Evolutionary conservation across 2,329 filamentous ascomycete species (phyloP).

Genomic region (Lachnellula hyalina): DNA sequence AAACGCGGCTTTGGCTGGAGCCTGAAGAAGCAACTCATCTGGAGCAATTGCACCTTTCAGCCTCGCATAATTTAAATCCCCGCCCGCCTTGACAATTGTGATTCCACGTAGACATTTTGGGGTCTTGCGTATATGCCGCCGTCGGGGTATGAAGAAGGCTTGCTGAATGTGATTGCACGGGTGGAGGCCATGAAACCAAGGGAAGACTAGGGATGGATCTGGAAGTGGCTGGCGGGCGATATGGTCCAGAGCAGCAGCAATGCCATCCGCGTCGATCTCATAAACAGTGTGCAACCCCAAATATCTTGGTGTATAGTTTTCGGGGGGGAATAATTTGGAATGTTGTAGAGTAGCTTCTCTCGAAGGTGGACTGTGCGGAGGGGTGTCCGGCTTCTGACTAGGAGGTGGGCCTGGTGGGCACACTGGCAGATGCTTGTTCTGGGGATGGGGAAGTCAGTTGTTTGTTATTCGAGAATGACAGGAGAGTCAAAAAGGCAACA

Average conservation of each 20-base stretch:
- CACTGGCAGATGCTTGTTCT: slow-evolving; percentile 74
- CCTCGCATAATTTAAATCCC: slow-evolving; percentile 66
- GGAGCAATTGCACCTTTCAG: slow-evolving; percentile 84
- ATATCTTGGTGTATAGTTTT: slow-evolving; percentile 50
- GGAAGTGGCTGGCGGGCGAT: slow-evolving; percentile 75
- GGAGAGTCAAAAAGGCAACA: no score
- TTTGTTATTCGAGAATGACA: no score
- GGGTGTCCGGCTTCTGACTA: slow-evolving; percentile 51
- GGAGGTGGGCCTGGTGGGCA: slow-evolving; percentile 74
- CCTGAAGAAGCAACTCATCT: slow-evolving; percentile 65
- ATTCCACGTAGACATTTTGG: slow-evolving; percentile 75
- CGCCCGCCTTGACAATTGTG: slow-evolving; percentile 83
- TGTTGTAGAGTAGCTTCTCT: slow-evolving; percentile 50
- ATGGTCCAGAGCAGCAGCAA: slow-evolving; percentile 71
- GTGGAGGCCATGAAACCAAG: slow-evolving; percentile 93
- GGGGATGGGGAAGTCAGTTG: slow-evolving; percentile 1
- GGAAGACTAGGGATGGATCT: slow-evolving; percentile 80
- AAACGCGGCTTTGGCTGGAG: slow-evolving; percentile 48
- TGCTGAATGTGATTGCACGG: slow-evolving; percentile 84
- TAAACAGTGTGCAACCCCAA: slow-evolving; percentile 58
- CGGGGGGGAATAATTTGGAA: slow-evolving; percentile 70
- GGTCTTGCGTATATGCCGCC: slow-evolving; percentile 62
- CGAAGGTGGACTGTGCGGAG: slow-evolving; percentile 59
- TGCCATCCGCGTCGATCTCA: slow-evolving; percentile 61
- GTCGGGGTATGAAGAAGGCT: slow-evolving; percentile 78